Evolutionary conservation across 805 yeast species (phyloP).

Genomic region (Saturnispora quitensis): DNA sequence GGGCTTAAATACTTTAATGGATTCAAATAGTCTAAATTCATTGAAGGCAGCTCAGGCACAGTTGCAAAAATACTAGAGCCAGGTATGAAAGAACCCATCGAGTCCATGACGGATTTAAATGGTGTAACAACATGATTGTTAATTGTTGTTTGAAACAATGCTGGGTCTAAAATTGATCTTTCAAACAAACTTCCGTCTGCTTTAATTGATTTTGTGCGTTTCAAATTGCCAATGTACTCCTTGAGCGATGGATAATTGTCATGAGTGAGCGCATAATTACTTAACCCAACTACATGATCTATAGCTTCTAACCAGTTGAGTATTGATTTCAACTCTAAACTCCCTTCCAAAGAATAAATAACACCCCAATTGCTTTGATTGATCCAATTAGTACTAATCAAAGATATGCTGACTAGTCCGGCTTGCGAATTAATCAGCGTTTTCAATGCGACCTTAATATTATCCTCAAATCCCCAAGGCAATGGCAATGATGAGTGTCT

Average conservation of each 20-base stretch:
- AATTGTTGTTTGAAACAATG: conserved; percentile 22
- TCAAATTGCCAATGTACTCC: conserved; percentile 14
- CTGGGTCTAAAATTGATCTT: conserved; percentile 23
- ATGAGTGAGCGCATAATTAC: conserved; percentile 19
- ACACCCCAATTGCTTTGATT: conserved; percentile 28
- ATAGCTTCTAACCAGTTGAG: conserved; percentile 20
- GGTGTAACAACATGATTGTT: conserved; percentile 13
- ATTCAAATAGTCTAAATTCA: not conserved
- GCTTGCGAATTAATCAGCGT: conserved; percentile 9
- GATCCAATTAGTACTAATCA: conserved; percentile 24
- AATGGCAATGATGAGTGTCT: conserved; percentile 23
- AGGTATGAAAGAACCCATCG: conserved; percentile 19
- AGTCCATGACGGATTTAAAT: conserved; percentile 6
- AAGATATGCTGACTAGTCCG: conserved; percentile 16
- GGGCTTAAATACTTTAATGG: conserved; percentile 1
- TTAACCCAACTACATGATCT: conserved; percentile 21
- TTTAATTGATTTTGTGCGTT: conserved; percentile 14
- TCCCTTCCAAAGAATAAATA: conserved; percentile 14
- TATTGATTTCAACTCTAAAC: not conserved
- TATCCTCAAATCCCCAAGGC: conserved; percentile 26
- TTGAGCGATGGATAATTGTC: conserved; percentile 22
- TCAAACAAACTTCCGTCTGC: conserved; percentile 20
- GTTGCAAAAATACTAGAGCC: not conserved
- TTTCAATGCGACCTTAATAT: conserved; percentile 17
- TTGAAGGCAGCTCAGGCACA: not conserved